Evolutionary conservation across 73 alveolate genomes (phyloP).

Genomic region (Uronychia binucleata): DNA sequence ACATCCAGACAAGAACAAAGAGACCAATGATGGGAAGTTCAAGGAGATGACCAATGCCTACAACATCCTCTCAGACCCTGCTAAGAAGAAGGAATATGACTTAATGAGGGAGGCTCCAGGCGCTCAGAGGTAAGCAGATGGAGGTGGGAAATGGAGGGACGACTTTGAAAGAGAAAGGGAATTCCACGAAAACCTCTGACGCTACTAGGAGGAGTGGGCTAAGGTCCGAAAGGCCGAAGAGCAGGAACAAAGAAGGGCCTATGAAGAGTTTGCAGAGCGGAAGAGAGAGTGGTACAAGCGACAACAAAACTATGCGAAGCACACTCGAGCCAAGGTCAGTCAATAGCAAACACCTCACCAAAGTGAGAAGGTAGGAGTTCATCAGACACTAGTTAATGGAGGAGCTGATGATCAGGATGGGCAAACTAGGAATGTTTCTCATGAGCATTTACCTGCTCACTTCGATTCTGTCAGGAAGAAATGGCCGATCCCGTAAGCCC

Average conservation of each 20-base stretch:
- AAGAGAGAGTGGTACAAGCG: neutral
- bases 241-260: neutral
- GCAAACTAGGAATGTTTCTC: neutral
- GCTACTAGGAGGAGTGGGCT: neutral
- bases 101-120: neutral
- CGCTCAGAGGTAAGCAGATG: neutral
- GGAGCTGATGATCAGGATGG: neutral
- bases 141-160: neutral
- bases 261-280: neutral
- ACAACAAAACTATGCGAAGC: neutral
- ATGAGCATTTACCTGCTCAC: neutral
- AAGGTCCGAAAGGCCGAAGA: neutral
- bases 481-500: too few relatives aligned
- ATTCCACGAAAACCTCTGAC: neutral
- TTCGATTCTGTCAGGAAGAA: neutral
- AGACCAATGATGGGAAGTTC: conserved; percentile 92
- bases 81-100: conserved; percentile 93
- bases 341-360: too few relatives aligned
- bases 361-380: neutral
- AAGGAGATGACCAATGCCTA: conserved; percentile 91
- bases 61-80: conserved; percentile 89
- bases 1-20: conserved; percentile 94
- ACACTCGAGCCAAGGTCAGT: too few relatives aligned
- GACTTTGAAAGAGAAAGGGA: neutral
- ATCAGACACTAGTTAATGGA: neutral